phyloP scores from a whole-genome alignment of 1,284 basidiomycete species.

The Cerioporus squamosus region DNA sequence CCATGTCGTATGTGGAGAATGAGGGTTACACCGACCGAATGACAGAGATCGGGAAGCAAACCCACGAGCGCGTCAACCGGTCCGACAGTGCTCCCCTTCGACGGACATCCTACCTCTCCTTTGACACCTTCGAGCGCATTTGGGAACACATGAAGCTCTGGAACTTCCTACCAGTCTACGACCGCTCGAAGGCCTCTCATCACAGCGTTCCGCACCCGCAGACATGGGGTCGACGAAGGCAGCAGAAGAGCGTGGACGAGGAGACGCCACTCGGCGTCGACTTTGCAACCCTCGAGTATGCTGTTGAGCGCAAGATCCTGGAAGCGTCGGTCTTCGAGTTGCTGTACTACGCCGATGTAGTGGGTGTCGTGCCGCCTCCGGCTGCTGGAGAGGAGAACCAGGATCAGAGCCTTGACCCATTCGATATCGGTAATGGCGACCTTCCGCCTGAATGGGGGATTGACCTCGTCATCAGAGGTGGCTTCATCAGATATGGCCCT shows the following conservation, averaged over 20 bases:
- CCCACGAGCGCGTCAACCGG: slow-evolving; percentile 60
- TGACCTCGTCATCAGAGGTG: slow-evolving; percentile 79
- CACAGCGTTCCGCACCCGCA: slow-evolving; percentile 18
- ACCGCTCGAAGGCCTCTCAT: slow-evolving; percentile 9
- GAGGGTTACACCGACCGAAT: slow-evolving; percentile 73
- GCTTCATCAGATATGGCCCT: slow-evolving; percentile 83
- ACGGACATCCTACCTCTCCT: slow-evolving; percentile 47
- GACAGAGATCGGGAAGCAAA: slow-evolving; percentile 63
- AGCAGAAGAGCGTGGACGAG: slow-evolving; percentile 51
- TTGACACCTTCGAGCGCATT: slow-evolving; percentile 53
- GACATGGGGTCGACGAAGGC: slow-evolving; percentile 39
- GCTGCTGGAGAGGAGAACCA: slow-evolving; percentile 37
- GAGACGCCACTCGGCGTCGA: slow-evolving; percentile 58
- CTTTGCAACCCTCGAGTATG: slow-evolving; percentile 75
- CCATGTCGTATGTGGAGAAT: slow-evolving; percentile 77
- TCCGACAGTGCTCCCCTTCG: slow-evolving; percentile 39
- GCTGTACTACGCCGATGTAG: slow-evolving; percentile 83
- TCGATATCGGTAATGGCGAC: slow-evolving; percentile 86
- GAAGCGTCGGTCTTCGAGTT: slow-evolving; percentile 78
- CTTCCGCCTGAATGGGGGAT: slow-evolving; percentile 91
- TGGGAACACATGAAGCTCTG: slow-evolving; percentile 62
- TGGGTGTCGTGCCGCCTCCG: slow-evolving; percentile 61
- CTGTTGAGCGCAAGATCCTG: slow-evolving; percentile 83
- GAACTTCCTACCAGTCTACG: slow-evolving; percentile 30
- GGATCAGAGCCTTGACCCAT: slow-evolving; percentile 45